Evolutionary conservation across 371 early-diverging fungal genomes (phyloP).

Genomic region (Capillidium heterosporum): DNA sequence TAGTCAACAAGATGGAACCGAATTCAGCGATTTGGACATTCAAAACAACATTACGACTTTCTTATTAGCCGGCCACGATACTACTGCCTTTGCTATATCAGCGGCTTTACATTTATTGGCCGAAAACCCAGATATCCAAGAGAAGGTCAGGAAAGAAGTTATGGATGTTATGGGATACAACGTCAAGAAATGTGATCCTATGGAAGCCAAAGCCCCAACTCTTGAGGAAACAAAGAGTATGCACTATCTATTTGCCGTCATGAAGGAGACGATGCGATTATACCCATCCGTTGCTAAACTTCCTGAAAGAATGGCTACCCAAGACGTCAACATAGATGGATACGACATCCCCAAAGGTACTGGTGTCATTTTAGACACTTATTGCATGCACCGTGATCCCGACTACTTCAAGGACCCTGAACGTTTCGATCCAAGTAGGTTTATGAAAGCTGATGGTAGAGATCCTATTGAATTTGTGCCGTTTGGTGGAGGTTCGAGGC

Average conservation of each 20-base stretch:
- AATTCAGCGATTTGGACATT: no score
- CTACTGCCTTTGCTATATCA: no score
- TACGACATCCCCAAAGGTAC: slow-evolving; percentile 14
- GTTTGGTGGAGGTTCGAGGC: neutral
- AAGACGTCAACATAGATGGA: neutral
- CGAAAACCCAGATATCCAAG: neutral
- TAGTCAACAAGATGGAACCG: no score
- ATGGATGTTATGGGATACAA: neutral
- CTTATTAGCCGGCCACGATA: no score
- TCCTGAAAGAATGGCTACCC: neutral
- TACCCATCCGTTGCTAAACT: slow-evolving; percentile 5
- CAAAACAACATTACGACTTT: no score
- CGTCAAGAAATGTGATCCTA: no score
- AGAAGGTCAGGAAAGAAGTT: no score
- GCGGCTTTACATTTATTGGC: neutral
- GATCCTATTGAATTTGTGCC: no score
- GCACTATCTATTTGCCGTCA: slow-evolving; percentile 7
- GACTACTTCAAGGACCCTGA: slow-evolving; percentile 15
- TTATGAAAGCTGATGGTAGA: neutral
- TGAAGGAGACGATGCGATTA: slow-evolving; percentile 8
- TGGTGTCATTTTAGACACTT: slow-evolving; percentile 8
- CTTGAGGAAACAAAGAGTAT: slow-evolving; percentile 7
- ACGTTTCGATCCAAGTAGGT: slow-evolving; percentile 17
- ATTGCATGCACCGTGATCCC: slow-evolving; percentile 11
- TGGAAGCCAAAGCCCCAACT: neutral